Base-by-base conservation (phyloP, 495 filamentous ascomycete species). In the Cairneyella variabilis region DNA sequence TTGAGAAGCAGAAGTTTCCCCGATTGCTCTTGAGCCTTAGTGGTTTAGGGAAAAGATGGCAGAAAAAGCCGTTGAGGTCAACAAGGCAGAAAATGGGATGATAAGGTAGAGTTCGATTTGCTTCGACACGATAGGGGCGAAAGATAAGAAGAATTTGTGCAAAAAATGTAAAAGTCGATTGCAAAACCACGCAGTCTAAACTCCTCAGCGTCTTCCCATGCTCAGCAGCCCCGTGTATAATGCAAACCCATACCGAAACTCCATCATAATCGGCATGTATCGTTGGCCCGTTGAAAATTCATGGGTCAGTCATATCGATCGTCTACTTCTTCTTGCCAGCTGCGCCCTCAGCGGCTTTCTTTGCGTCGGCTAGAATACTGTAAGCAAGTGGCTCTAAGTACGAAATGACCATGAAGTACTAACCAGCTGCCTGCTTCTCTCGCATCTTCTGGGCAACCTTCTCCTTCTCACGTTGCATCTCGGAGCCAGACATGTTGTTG, bases 341-440 rank as follows among this genome's bases (percentile, higher is more conserved):
- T 21, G 40, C 61, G 25, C 57, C 59, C 23, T 68, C 67, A n/a
- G 60, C 66, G n/a, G 66, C 61, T 51, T 72, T 76, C 66, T 71
- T 78, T 26, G 74, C 76, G 55, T 79, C 71, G 64, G 76, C 76
- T 79, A 27, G 10, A 37, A 26, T 4, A 11, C 8, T 23, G 20
- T 58, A 23, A 52, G 40, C 38, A 46, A 25, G 10, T 3, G 40
- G 9, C 48, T 41, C 11, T 37, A 14, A 45, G 26, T 14, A 7
- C 32, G 34, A 23, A 27, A 3, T 17, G 0, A 6, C 9, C 22
- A 10, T 5, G 10, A 30, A 16, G 48, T 22, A 53, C 72, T 57
- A 76, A 96, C 90, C 90, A 56, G 84, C 85, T 55, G 74, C 78
- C 71, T 97, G 91, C 78, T 97, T 97, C 69, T 85, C 79, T 32